These are phyloP conservation scores for Botryosphaeria agaves DNA, from an alignment of 2,329 filamentous ascomycete genomes.

Conservation along the genomic window DNA sequence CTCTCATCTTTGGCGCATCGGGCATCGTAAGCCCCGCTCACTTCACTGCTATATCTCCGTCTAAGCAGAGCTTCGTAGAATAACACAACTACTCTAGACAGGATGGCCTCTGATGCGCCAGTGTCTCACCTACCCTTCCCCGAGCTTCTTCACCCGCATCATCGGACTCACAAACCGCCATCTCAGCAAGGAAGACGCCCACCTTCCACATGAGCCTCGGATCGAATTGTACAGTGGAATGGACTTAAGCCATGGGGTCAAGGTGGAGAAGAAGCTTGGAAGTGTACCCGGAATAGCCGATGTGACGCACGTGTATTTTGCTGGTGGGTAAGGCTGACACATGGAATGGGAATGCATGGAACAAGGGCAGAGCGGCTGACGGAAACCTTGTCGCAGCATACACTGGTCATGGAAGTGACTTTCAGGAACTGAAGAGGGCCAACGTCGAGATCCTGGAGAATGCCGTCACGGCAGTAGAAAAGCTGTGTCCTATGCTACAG, in stretches of 20 bases:
- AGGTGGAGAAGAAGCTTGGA: conserved; percentile 16
- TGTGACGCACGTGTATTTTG: conserved; percentile 27
- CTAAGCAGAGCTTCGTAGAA: no score
- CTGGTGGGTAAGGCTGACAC: conserved; percentile 10
- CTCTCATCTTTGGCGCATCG: conserved; percentile 13
- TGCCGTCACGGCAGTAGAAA: conserved; percentile 20
- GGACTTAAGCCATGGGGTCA: conserved; percentile 15
- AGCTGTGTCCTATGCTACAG: conserved; percentile 18
- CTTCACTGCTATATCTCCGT: no score
- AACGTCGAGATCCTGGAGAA: conserved; percentile 22
- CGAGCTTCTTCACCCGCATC: conserved; percentile 11
- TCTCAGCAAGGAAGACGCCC: conserved; percentile 4
- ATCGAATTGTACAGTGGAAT: conserved; percentile 13
- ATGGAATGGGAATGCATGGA: background rate
- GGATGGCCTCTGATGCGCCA: conserved; percentile 14
- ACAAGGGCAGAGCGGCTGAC: background rate
- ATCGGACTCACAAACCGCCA: conserved; percentile 12
- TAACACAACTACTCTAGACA: no score
- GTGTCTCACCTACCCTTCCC: conserved; percentile 10
- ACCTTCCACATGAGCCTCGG: conserved; percentile 7
- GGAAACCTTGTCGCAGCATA: conserved; percentile 12
- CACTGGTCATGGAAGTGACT: conserved; percentile 12
- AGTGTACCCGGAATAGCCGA: conserved; percentile 18
- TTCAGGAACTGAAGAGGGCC: conserved; percentile 16
- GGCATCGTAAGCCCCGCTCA: no score